These are phyloP conservation scores for Fusarium buxicola DNA, from an alignment of 2,329 filamentous ascomycete genomes.

Conservation along the genomic window DNA sequence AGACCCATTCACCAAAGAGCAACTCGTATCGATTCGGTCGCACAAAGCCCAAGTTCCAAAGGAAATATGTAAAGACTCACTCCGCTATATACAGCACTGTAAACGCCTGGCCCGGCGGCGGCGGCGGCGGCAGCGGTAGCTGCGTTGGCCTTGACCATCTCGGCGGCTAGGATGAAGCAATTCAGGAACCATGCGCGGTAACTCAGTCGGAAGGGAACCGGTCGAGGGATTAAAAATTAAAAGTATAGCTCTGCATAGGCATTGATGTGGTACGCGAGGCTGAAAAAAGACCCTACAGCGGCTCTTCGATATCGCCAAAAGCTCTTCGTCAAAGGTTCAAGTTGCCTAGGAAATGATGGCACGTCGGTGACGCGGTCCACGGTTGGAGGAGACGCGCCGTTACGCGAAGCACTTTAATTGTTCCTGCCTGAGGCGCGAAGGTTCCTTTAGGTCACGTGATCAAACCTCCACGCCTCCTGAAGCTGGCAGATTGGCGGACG, in stretches of 20 bases:
- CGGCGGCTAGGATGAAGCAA: conserved; percentile 43
- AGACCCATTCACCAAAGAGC: neutral
- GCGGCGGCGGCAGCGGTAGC: conserved; percentile 42
- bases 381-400: conserved; percentile 51
- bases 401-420: conserved; percentile 55
- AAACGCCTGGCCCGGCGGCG: conserved; percentile 63
- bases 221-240: conserved; percentile 4
- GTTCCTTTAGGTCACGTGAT: conserved; percentile 47
- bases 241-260: conserved; percentile 1
- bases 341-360: conserved; percentile 48
- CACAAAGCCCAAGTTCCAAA: neutral
- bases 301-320: conserved; percentile 28
- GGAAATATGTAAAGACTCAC: conserved; percentile 57
- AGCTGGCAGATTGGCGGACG: conserved; percentile 42
- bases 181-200: conserved; percentile 36
- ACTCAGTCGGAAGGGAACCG: conserved; percentile 4
- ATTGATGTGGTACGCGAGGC: conserved; percentile 17
- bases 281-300: conserved; percentile 26
- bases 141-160: conserved; percentile 61
- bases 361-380: conserved; percentile 53
- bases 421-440: conserved; percentile 50
- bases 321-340: conserved; percentile 40
- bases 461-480: conserved; percentile 44
- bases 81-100: conserved; percentile 77
- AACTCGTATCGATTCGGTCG: neutral